A percentile compares a stretch with the other conserved stretches of the same genome.
Evolutionary conservation across 2,329 filamentous ascomycete genomes (phyloP).

Genomic region (Verticillium albo-atrum): DNA sequence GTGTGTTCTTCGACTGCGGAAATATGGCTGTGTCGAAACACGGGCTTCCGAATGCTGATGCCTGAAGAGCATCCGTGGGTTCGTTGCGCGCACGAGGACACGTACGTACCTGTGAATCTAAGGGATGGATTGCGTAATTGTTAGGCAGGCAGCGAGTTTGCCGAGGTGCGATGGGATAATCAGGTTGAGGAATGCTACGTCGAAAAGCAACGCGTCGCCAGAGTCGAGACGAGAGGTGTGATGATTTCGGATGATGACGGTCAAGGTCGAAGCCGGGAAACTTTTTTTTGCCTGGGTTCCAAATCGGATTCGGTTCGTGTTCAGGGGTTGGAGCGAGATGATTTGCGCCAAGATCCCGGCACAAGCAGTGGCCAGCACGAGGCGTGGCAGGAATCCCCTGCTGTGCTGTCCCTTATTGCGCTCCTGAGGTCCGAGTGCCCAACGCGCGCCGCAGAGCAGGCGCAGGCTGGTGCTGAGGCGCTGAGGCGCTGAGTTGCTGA

Average conservation of each 20-base stretch:
- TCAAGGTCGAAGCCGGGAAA: neutral
- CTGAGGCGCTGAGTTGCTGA: too few relatives aligned
- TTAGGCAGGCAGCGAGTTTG: neutral
- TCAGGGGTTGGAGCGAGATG: neutral
- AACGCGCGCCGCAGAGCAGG: neutral
- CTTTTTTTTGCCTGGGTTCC: neutral
- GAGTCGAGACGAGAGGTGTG: neutral
- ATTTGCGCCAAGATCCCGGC: neutral
- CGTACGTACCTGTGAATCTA: neutral
- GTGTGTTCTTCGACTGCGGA: neutral
- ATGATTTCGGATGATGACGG: neutral
- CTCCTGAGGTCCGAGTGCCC: neutral
- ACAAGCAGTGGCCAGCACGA: neutral
- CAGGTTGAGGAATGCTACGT: neutral
- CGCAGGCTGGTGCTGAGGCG: too few relatives aligned
- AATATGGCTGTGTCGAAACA: neutral
- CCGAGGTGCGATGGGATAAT: neutral
- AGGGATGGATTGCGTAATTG: neutral
- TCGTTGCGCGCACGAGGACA: neutral
- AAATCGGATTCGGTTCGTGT: neutral
- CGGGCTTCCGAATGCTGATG: neutral
- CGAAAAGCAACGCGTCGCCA: neutral
- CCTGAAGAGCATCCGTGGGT: neutral
- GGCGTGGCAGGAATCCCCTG: neutral
- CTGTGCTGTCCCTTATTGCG: neutral